Evolutionary conservation across 2,329 filamentous ascomycete species (phyloP), one percentile per base, ranked within the genome.

Genomic region (Fusarium begoniae): DNA sequence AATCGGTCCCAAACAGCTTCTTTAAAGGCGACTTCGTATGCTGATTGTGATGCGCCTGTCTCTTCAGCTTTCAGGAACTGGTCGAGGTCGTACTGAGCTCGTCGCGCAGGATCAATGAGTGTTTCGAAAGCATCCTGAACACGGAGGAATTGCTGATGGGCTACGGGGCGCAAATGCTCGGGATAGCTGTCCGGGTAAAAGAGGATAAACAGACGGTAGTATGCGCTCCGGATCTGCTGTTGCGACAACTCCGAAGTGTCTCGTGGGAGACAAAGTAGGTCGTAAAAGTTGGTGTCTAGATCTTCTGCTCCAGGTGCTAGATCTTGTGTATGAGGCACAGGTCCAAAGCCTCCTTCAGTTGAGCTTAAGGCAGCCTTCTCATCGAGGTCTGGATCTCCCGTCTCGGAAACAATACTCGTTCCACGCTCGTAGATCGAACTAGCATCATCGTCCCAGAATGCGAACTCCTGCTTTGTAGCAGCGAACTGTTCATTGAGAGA

Each of bases 401-500:
- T 51, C 56, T 79, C 77, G 28, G 79, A 75, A 38, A 74, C 74
- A 61, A 74, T 74, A 61, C 67, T 78, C 63, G 71, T 78, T 54
- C 64, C 65, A 40, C 79, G 79, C 32, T 85, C 84, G 62, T 83
- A 78, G 48, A 86, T 77, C 24, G 85, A 86, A 45, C 84, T 85
- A 26, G 80, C 82, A 69, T 87, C 86, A 73, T 87, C 86, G 63
- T 85, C 85, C 72, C 82, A 85, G 58, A 87, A 85, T 54, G 86
- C 85, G 56, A 83, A 84, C 66, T 87, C 85, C 54, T 81, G 81
- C 38, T 84, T 80, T 11, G 86, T 87, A 41, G 84, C 79, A 26
- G 86, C 85, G 65, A 87, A 87, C 63, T 87, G 85, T 50, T 87
- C 84, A 51, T 82, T 83, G 53, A 87, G 80, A 6, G 86, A 87